phyloP scores from a whole-genome alignment of 108 stramenopile species.

The Nitzschia sp. region DNA sequence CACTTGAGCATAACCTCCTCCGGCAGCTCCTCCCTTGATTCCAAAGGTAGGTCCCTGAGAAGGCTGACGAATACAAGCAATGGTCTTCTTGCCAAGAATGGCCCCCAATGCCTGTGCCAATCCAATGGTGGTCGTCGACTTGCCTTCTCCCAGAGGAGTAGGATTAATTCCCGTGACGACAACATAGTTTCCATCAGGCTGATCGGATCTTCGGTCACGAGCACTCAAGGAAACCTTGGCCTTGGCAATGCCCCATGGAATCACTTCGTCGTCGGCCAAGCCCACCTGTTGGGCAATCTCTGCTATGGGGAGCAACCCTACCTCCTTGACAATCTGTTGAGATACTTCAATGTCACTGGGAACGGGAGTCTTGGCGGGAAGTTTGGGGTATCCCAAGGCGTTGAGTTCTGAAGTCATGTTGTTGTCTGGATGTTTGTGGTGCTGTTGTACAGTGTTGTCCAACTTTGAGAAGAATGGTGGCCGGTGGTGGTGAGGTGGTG shows the following conservation, averaged over 20 bases:
- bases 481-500: no score
- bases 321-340: conserved; percentile 80
- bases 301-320: conserved; percentile 71
- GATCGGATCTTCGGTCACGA: conserved; percentile 57
- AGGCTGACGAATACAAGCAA: conserved; percentile 90
- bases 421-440: no score
- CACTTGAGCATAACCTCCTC: conserved; percentile 93
- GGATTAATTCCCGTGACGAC: conserved; percentile 99
- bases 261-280: conserved; percentile 76
- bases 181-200: conserved; percentile 91
- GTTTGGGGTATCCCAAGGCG: conserved; percentile 66
- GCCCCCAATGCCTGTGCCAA: conserved; percentile 90
- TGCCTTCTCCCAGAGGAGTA: conserved; percentile 98
- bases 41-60: conserved; percentile 98
- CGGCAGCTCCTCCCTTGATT: conserved; percentile 99
- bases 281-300: conserved; percentile 77
- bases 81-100: conserved; percentile 71
- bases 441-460: no score
- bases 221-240: conserved; percentile 85
- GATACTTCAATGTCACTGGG: conserved; percentile 83
- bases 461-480: no score
- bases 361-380: conserved; percentile 63
- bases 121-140: conserved; percentile 92
- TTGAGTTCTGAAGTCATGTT: conserved; percentile 18
- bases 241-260: conserved; percentile 95